Evolutionary conservation across 176 grass and related monocot genomes (phyloP).

Genomic region (Oryza australiensis): DNA sequence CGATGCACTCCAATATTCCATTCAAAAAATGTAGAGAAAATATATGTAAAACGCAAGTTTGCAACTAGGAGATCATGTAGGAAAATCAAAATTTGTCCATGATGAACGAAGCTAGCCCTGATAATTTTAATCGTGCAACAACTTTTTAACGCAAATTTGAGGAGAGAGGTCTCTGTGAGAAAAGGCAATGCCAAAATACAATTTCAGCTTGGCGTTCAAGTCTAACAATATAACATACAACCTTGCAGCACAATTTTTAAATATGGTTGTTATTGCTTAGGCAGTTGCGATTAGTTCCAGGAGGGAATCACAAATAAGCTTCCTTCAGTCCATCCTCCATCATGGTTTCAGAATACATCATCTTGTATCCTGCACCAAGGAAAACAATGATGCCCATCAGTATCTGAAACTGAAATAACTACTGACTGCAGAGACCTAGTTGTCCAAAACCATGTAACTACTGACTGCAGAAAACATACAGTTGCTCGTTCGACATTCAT

Average conservation of each 20-base stretch:
- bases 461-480: background rate
- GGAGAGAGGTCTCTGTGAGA: background rate
- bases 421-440: background rate
- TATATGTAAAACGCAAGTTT: background rate
- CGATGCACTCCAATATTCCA: background rate
- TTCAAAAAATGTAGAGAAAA: background rate
- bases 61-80: background rate
- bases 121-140: background rate
- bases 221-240: background rate
- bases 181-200: background rate
- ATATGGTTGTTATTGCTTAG: background rate
- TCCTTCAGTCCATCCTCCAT: background rate
- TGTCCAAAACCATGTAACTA: background rate
- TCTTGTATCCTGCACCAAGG: background rate
- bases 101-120: background rate
- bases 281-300: background rate
- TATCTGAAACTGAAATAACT: too few relatives aligned
- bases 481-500: background rate
- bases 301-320: background rate
- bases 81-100: background rate
- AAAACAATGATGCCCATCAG: background rate
- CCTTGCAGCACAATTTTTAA: background rate
- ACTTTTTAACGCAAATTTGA: background rate
- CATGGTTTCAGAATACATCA: background rate
- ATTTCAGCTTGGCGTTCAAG: background rate